Conservation (phyloP, 192 early-diverging fungal species). For the Globomyces pollinis-pini region DNA sequence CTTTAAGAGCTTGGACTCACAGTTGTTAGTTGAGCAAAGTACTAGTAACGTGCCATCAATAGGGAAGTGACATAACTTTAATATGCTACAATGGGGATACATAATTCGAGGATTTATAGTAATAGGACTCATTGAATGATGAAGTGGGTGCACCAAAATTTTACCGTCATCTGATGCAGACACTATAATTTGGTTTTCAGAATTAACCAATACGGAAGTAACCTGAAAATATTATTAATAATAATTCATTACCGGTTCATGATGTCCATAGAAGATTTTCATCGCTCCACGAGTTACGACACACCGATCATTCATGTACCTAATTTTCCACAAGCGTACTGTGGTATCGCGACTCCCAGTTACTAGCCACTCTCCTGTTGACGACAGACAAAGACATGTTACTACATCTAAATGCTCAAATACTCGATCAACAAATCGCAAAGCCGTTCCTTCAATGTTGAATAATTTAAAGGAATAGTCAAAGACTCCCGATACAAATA, state of each 20-base stretch:
- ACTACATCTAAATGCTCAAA: constrained; percentile 39
- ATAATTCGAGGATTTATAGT: no score
- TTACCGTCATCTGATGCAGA: no score
- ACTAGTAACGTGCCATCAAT: no score
- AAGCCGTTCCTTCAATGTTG: constrained; percentile 5
- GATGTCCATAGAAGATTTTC: constrained; percentile 37
- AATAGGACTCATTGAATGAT: no score
- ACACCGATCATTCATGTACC: background rate
- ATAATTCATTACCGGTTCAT: constrained; percentile 35
- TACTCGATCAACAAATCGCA: constrained; percentile 20
- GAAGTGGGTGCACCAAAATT: background rate
- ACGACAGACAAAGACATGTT: constrained; percentile 27
- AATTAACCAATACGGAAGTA: no score
- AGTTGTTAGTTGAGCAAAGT: no score
- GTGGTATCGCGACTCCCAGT: constrained; percentile 41
- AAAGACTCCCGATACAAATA: constrained; percentile 34
- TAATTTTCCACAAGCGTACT: constrained; percentile 32
- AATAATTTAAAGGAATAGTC: constrained; percentile 29
- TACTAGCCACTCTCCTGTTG: constrained; percentile 24
- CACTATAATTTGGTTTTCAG: no score
- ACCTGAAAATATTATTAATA: no score
- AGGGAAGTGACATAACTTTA: no score
- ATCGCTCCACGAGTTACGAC: constrained; percentile 9
- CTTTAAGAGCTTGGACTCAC: no score
- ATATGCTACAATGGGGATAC: no score